Evolutionary conservation across 1,139 yeast genomes (phyloP).

Genomic region (Williopsis jadinii): DNA sequence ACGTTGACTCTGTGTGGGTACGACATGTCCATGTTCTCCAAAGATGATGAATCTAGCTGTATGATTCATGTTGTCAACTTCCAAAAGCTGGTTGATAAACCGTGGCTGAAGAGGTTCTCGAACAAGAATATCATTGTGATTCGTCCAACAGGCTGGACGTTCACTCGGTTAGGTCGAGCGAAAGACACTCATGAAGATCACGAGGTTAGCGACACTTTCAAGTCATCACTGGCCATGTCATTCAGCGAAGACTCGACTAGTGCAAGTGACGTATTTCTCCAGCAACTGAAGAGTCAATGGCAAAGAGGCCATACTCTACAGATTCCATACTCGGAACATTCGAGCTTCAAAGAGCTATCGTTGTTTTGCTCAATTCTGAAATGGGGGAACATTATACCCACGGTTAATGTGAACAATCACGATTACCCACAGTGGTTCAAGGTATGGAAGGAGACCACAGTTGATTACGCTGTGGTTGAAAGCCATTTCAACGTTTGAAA

Average conservation of each 20-base stretch:
- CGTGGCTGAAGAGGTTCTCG: constrained; percentile 14
- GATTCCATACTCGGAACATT: constrained; percentile 91
- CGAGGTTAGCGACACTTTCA: too few relatives aligned
- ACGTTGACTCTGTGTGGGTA: constrained; percentile 6
- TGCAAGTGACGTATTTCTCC: constrained; percentile 2
- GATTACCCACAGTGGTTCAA: constrained; percentile 33
- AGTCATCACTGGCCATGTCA: too few relatives aligned
- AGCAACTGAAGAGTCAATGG: constrained; percentile 8
- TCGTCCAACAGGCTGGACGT: constrained; percentile 85
- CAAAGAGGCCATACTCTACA: constrained; percentile 20
- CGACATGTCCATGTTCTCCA: constrained; percentile 9
- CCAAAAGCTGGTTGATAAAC: constrained; percentile 11
- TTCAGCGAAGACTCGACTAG: too few relatives aligned
- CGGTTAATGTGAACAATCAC: constrained; percentile 54
- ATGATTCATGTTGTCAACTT: constrained; percentile 15
- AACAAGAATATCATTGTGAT: constrained; percentile 14
- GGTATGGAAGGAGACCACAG: constrained; percentile 32
- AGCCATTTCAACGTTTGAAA: constrained; percentile 3
- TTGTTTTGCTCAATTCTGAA: constrained; percentile 50
- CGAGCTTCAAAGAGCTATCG: constrained; percentile 74
- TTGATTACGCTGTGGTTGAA: constrained; percentile 3
- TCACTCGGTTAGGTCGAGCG: constrained; percentile 18
- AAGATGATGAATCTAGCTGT: constrained; percentile 9
- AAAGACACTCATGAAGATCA: too few relatives aligned
- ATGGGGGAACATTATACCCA: constrained; percentile 58